Evolutionary conservation across 1,284 basidiomycete genomes (phyloP), one percentile per base, ranked within the genome.

Genomic region (Ganoderma leucocontextum): DNA sequence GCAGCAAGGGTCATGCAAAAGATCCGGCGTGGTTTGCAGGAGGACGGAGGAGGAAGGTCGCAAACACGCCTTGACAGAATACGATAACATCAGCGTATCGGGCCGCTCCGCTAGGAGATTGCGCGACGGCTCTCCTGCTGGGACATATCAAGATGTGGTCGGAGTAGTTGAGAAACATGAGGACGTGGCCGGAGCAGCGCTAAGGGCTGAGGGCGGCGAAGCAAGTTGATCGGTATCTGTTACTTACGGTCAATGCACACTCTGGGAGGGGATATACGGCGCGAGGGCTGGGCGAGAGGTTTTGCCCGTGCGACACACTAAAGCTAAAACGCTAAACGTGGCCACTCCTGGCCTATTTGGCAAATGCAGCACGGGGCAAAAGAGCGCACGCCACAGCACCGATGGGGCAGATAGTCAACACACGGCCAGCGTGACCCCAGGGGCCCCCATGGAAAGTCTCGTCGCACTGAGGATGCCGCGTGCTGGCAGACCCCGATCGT

Each of bases 271-370:
- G 62, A 42, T 60, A 59, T 58, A 36, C 12, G 15, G 38, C 41
- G 29, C 41, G 42, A 33, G 38, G 49, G 38, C 49, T 57, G 66
- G 65, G 66, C 65, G 66, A 70, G 68, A 67, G 52, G 60, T 69
- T 73, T 70, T 63, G 59, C 70, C 72, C 75, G 75, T 68, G 47
- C 47, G 72, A 72, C 68, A 79, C 74, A 69, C 75, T 76, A 78
- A 78, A 79, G 78, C 77, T 78, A 78, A 79, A 79, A 79, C 74
- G 77, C 75, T 79, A 78, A 79, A 75, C 75, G 58, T 38, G 58
- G 41, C 22, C 58, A 39, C 58, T 42, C 58, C 39, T 29, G 58
- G 58, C 39, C 22, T 41, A 39, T 60, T 60, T 38, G n/a, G 58
- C 9, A 65, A 58, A 62, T 57, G 62, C 60, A 67, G 65, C 63